Percentiles rank a stretch among this genome's conserved stretches.
These are phyloP conservation scores for Coemansia sp. DNA, from an alignment of 192 early-diverging fungal genomes.

Conservation along the genomic window DNA sequence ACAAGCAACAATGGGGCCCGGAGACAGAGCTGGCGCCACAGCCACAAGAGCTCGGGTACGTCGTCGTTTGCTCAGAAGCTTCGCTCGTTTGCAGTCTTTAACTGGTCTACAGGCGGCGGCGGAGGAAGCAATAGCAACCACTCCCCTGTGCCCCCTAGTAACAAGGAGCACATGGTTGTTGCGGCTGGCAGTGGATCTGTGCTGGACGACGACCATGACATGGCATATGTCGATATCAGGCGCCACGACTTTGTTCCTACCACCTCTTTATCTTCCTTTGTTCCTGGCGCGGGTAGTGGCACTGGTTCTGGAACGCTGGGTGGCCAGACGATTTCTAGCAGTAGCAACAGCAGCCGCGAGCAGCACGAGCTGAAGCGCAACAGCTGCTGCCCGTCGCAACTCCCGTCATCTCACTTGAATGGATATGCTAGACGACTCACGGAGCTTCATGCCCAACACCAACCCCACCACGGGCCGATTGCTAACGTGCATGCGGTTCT, in stretches of 20 bases:
- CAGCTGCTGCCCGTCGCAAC: conserved; percentile 15
- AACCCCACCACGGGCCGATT: neutral
- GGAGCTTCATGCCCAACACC: neutral
- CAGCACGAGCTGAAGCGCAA: neutral
- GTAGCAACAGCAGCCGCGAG: neutral
- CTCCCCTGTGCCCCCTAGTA: neutral
- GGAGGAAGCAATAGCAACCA: neutral
- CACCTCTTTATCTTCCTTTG: neutral
- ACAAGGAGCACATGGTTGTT: conserved; percentile 2
- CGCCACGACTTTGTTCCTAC: neutral
- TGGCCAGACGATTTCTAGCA: neutral
- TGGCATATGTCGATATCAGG: neutral
- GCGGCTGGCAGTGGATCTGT: too few species aligned
- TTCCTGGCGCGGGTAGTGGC: neutral
- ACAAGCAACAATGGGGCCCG: conserved; percentile 9
- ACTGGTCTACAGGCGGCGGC: conserved; percentile 26
- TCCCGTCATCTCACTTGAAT: conserved; percentile 4
- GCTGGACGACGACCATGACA: neutral
- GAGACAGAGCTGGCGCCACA: conserved; percentile 42
- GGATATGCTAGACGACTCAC: conserved; percentile 1
- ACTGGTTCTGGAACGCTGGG: neutral
- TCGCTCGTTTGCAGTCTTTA: conserved; percentile 44
- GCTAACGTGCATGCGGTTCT: conserved; percentile 2
- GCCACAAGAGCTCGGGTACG: conserved; percentile 8
- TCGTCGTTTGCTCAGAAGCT: conserved; percentile 46